Percentiles rank a stretch among this genome's conserved stretches.
phyloP scores from a whole-genome alignment of 2,329 filamentous ascomycete species.

The Pseudocercospora musae region DNA sequence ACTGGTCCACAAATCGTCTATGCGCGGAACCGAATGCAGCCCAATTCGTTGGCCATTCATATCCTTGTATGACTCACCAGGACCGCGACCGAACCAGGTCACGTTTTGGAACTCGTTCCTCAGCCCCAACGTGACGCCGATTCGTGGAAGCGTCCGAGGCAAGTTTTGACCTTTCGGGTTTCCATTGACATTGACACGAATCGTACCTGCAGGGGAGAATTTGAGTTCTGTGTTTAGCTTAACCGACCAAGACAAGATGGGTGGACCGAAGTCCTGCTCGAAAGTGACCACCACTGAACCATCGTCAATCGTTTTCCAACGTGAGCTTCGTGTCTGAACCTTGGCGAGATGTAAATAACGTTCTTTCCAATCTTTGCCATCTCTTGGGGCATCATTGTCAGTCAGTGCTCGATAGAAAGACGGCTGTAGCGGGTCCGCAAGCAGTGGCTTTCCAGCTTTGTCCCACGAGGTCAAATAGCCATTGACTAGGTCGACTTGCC shows the following conservation, averaged over 20 bases:
- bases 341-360: slow-evolving; percentile 21
- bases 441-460: slow-evolving; percentile 23
- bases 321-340: slow-evolving; percentile 18
- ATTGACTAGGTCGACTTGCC: slow-evolving; percentile 22
- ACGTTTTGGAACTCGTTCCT: slow-evolving; percentile 47
- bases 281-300: slow-evolving; percentile 17
- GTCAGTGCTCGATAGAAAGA: slow-evolving; percentile 62
- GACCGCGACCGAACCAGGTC: slow-evolving; percentile 62
- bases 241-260: slow-evolving; percentile 59
- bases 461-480: slow-evolving; percentile 27
- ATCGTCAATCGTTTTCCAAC: slow-evolving; percentile 14
- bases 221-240: slow-evolving; percentile 49
- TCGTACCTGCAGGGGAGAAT: slow-evolving; percentile 44
- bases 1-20: slow-evolving; percentile 53
- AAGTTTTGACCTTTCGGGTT: slow-evolving; percentile 41
- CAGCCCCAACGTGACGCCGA: slow-evolving; percentile 59
- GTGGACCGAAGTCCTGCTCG: slow-evolving; percentile 45
- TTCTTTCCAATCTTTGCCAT: slow-evolving; percentile 56
- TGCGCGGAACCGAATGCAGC: slow-evolving; percentile 23
- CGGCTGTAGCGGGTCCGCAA: slow-evolving; percentile 21
- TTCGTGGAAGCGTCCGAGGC: slow-evolving; percentile 57
- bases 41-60: slow-evolving; percentile 60
- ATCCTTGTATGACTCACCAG: slow-evolving; percentile 64
- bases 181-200: slow-evolving; percentile 46
- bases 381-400: slow-evolving; percentile 59